phyloP scores from a whole-genome alignment of 768 basidiomycete species.

The Trametes sanguinea region DNA sequence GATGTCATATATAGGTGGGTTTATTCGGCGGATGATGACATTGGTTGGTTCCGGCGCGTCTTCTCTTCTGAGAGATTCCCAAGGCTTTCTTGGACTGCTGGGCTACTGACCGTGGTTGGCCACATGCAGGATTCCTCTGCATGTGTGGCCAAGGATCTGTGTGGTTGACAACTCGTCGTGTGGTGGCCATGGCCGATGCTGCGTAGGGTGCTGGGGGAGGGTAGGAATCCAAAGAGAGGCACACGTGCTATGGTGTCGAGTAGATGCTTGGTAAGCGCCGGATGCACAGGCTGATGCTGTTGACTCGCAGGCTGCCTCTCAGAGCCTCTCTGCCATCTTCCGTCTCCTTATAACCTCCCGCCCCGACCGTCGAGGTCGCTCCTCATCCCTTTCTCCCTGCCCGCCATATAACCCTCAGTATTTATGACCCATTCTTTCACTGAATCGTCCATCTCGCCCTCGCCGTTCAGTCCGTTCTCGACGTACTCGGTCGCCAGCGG shows the following conservation, averaged over 20 bases:
- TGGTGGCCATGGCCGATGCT: too few species aligned
- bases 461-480: slow-evolving; percentile 43
- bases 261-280: slow-evolving; percentile 9
- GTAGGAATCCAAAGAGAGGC: background rate
- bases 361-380: slow-evolving; percentile 19
- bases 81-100: background rate
- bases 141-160: background rate
- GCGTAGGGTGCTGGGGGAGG: slow-evolving; percentile 3
- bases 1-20: background rate
- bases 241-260: slow-evolving; percentile 16
- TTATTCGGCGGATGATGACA: background rate
- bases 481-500: slow-evolving; percentile 35
- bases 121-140: too few species aligned
- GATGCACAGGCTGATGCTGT: slow-evolving; percentile 3
- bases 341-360: slow-evolving; percentile 11
- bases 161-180: background rate
- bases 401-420: slow-evolving; percentile 3
- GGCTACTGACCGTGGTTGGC: background rate
- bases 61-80: background rate
- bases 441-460: slow-evolving; percentile 38
- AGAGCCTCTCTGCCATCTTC: background rate
- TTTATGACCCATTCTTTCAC: slow-evolving; percentile 37
- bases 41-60: slow-evolving; percentile 1
- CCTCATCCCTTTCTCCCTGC: slow-evolving; percentile 4
- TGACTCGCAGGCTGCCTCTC: slow-evolving; percentile 9